Conservation (phyloP, 495 filamentous ascomycete genomes). For the Talaromyces thailandensis region DNA sequence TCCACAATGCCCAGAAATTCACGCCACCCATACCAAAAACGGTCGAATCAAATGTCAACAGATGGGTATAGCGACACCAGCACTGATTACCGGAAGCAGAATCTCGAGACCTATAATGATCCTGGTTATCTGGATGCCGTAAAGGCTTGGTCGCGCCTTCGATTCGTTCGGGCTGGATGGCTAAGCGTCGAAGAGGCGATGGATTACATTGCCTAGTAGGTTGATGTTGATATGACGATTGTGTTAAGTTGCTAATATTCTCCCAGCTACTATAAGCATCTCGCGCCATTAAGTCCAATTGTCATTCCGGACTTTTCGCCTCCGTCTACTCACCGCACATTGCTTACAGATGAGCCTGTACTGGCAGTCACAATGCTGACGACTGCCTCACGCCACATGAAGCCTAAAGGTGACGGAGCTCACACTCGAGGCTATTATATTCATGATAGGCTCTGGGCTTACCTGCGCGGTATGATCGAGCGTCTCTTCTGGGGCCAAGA, state of each 20-base stretch:
- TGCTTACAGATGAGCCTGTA: conserved; percentile 86
- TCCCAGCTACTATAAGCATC: conserved; percentile 72
- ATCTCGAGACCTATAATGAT: conserved; percentile 19
- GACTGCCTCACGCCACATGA: conserved; percentile 78
- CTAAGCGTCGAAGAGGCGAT: conserved; percentile 90
- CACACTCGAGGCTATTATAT: conserved; percentile 81
- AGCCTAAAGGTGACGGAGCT: conserved; percentile 70
- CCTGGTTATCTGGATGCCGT: conserved; percentile 51
- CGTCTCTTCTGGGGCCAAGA: conserved; percentile 93
- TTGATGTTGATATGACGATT: background rate
- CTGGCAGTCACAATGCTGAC: conserved; percentile 83
- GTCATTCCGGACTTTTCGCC: conserved; percentile 75
- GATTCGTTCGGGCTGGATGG: conserved; percentile 93
- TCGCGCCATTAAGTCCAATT: conserved; percentile 87
- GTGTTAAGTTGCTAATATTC: conserved; percentile 9
- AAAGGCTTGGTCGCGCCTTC: conserved; percentile 78
- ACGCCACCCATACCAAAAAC: conserved; percentile 28
- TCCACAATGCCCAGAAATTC: conserved; percentile 18
- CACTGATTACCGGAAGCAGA: conserved; percentile 20
- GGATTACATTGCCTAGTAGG: conserved; percentile 84
- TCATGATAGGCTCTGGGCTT: conserved; percentile 92
- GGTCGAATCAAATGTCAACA: conserved; percentile 23
- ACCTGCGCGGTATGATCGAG: conserved; percentile 88
- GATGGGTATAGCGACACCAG: conserved; percentile 23
- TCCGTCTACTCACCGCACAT: conserved; percentile 59